Base-by-base conservation (phyloP, 208 protist genomes). In the Crithidia mellificae region DNA sequence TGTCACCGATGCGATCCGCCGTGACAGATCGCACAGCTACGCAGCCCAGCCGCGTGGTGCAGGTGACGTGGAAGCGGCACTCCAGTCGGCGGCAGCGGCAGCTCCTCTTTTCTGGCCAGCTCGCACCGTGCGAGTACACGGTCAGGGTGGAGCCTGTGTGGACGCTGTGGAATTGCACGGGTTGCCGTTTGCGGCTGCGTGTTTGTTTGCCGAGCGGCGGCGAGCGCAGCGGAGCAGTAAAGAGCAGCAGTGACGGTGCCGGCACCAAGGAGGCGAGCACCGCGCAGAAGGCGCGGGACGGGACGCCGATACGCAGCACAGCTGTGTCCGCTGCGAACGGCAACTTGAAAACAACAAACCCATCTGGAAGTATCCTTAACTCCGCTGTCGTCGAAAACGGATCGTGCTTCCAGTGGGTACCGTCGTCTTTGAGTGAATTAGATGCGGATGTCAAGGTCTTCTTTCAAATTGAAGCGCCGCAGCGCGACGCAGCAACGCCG, bases 141-240 rank as follows among this genome's bases (percentile, higher is more conserved):
- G 70, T 75, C 1, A 51, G 41, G 5, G 70, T 69, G 27, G 62
- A 64, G 27, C 70, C 70, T 20, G 70, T 75, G 38, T 75, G 70
- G 70, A 75, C 70, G 62, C 46, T 75, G 43, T 75, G 70, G 70
- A 75, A 75, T 38, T 59, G 62, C 53, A 69, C 62, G 8, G 70
- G 70, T 25, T 75, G 70, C 29, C 70, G 62, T 1, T 24, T 75
- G n/a, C 70, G 70, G 2, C 46, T 75, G 38, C 62, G 46, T 24
- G 20, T 75, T 34, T 38, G 59, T 6, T n/a, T 20, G 6, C 39
- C 50, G 11, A 17, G 39, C n/a, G 15, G 44, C 8, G 64, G 32
- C 12, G 36, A 41, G n/a, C n/a, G n/a, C 36, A 41, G 36, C 36
- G 36, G 6, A 41, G 36, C 36, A 15, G 12, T 12, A 41, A 41